Evolutionary conservation across 441 rosid species (phyloP), one percentile per base, ranked within the genome.

Genomic region (Eutrema salsugineum): DNA sequence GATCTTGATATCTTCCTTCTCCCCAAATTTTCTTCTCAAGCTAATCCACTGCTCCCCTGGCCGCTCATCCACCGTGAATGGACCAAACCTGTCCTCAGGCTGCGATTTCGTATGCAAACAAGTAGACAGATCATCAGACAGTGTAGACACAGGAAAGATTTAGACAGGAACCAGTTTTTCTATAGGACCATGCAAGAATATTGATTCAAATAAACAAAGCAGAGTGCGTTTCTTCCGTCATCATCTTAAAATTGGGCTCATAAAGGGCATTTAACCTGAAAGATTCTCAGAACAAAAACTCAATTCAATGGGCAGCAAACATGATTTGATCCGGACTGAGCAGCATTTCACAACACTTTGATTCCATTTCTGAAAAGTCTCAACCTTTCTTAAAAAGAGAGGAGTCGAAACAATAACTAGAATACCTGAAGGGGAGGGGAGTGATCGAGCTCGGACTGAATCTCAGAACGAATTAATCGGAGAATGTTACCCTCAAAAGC

Each of bases 11-110:
- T 85, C 87, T 81, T 91, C 96, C 16, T 65, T 83, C 14, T 73
- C 86, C 39, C 80, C 83, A 70, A 70, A 91, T 73, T 81, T 84
- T 70, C 88, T 87, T 64, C 51, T 81, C 86, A 91, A 60, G 65
- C 78, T 83, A 75, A 91, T 80, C 97, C 96, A 89, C 47, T 87
- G 93, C 77, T 93, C 91, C 15, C 98, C 96, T 6, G 90, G 83
- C 16, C 79, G 82, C 54, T 86, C 91, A 70, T 91, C 81, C 20
- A 91, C 63, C 1, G 64, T 73, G 78, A 86, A 93, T 48, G 87
- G 83, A 43, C 79, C 82, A 44, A 79, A 88, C 72, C 72, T 64
- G 47, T 81, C 55, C 46, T 64, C 62, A 15, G 78, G 84, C 97
- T 91, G 89, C 72, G 74, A 64, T 47, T 19, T 39, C 64, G 32